Base-by-base conservation (phyloP, 306 rosid species). In the Adenanthera pavonina region DNA sequence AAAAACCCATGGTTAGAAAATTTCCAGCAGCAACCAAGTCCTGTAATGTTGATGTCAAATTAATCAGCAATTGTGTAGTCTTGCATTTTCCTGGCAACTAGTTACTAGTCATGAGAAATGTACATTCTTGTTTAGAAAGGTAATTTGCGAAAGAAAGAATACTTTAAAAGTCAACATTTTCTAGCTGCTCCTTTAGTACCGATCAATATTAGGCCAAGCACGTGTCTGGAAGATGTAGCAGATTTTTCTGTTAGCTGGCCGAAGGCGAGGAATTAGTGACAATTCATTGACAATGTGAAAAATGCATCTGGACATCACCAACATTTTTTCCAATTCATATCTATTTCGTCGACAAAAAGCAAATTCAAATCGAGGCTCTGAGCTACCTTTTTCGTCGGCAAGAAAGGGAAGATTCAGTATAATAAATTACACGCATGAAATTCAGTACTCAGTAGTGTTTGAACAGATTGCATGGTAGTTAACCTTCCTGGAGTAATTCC, bases 161-260 rank as follows among this genome's bases (percentile, higher is more conserved):
- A 57, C 60, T 74, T 36, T 6, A 81, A 76, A 87, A 80, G 94
- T 90, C 91, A 86, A 84, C 71, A 54, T 57, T 47, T 83, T 77
- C 35, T 48, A 61, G 78, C 67, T n/a, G 82, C 68, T 48, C 52
- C 43, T 74, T 77, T 8, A 85, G 73, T 72, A 67, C 69, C 19
- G 64, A 82, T 81, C 80, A 69, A 69, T 66, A 41, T 84, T 78
- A 61, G 89, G 89, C 75, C 60, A 43, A 69, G 85, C 92, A 87
- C 90, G 84, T 89, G 92, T 59, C 62, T 75, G 79, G 76, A 14
- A 75, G 84, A 25, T 75, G 25, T 72, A 53, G 70, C 75, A 66
- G 80, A 80, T 66, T 70, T 86, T 79, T 51, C 38, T 77, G 30
- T 61, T 68, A 52, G 40, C 41, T 84, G 78, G 83, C 79, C 89